Base-by-base conservation (phyloP, 495 filamentous ascomycete species). In the Penicillium robsamsonii region DNA sequence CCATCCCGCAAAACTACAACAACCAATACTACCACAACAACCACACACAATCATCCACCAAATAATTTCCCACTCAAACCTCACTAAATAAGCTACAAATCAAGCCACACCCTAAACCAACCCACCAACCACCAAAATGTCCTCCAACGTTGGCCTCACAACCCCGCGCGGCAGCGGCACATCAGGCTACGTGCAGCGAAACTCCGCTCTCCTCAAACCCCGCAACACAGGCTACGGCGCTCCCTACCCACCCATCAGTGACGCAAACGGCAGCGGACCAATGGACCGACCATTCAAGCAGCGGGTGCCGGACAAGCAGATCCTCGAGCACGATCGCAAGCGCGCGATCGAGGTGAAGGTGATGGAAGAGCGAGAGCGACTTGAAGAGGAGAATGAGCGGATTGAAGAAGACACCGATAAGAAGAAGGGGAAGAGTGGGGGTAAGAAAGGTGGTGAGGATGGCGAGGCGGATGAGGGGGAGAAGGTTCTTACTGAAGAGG, bases 151-250 rank as follows among this genome's bases (percentile, higher is more conserved):
- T 74, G 95, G 95, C 58, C 91, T 99, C 66, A 81, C 88, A 50
- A 99, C 95, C 20, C 95, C 95, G 6, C 89, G 95, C 58, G 95
- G 95, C 55, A 91, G 86, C 63, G 94, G 94, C 53, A 99, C 95
- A 57, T 96, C 91, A 4, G 95, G 95, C 67, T 97, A 97, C 76
- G 92, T 99, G 50, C 93, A 97, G 68, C 89, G 90, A 66, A 99
- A 97, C 75, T 81, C 86, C 55, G 93, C 95, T 8, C 86, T 94
- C 76, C 83, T 95, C 50, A 85, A 81, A 61, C 91, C 88, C 11
- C 92, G 92, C 75, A 78, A 77, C 62, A 67, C 67, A 24, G 75
- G 75, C 43, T 74, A 74, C 65, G 72, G 72, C 18, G 75, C 76
- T 7, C 83, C 83, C 0, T 86, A 86, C 65, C 80, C 80, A n/a